Evolutionary conservation across 2,329 filamentous ascomycete genomes (phyloP).

Genomic region (Fusarium sp.): DNA sequence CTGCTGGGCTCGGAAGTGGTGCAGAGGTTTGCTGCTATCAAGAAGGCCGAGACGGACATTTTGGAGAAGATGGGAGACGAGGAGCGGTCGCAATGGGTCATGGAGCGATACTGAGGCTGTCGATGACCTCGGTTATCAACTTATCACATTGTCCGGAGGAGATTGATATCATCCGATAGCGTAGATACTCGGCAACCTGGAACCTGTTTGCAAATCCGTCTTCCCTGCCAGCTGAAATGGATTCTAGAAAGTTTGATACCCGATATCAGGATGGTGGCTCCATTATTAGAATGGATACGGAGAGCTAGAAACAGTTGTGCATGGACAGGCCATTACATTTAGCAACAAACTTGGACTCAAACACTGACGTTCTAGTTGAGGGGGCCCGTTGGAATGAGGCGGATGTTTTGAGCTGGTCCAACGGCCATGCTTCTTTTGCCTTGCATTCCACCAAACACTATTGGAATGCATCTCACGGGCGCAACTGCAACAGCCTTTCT

Average conservation of each 20-base stretch:
- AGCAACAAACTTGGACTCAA: background rate
- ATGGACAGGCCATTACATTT: slow-evolving; percentile 17
- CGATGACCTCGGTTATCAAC: slow-evolving; percentile 1
- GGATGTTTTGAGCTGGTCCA: slow-evolving; percentile 6
- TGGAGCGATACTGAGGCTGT: slow-evolving; percentile 70
- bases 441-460: slow-evolving; percentile 18
- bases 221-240: slow-evolving; percentile 20
- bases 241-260: background rate
- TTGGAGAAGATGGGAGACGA: slow-evolving; percentile 61
- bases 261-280: background rate
- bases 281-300: slow-evolving; percentile 4
- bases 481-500: background rate
- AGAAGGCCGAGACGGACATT: slow-evolving; percentile 68
- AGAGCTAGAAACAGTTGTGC: slow-evolving; percentile 8
- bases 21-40: slow-evolving; percentile 70
- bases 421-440: slow-evolving; percentile 5
- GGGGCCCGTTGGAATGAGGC: slow-evolving; percentile 29
- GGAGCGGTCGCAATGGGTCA: slow-evolving; percentile 70
- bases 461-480: slow-evolving; percentile 17
- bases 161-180: background rate
- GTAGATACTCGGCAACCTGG: slow-evolving; percentile 2
- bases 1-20: slow-evolving; percentile 67
- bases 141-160: slow-evolving; percentile 1
- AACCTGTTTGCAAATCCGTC: background rate
- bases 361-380: background rate